Evolutionary conservation across 2,329 filamentous ascomycete species (phyloP), one percentile per base, ranked within the genome.

Genomic region (Acarospora socialis): DNA sequence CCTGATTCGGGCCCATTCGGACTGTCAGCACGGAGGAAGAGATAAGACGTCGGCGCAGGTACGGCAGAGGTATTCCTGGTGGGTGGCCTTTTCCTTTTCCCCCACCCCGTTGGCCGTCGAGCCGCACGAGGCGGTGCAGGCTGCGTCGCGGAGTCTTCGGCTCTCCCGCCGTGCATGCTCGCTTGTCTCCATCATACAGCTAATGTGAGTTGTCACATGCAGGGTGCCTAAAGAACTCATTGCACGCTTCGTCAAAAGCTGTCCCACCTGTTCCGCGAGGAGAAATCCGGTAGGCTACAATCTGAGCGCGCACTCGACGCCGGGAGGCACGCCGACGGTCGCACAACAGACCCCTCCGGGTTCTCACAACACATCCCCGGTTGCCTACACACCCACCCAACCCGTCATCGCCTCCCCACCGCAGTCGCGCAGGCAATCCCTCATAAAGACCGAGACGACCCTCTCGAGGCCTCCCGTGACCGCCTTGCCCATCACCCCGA

Each of bases 1-100:
- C 32, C 50, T 66, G 31, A 65, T 60, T 23, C 58, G 52, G 29
- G 61, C 62, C 27, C 62, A 66, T 40, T 57, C 61, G 27, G 58
- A 63, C 45, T 65, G 61, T 25, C 59, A 64, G 34, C 62, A 66
- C 44, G 62, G 62, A 32, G 62, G 62, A n/a, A 53, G 62, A 31
- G 62, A 66, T 46, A 65, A 65, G 42, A 66, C 62, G 12, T 66
- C 62, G n/a, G 59, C 59, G 7, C 57, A 64, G 37, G 62, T 66
- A 27, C 53, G 62, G 32, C 54, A 58, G 26, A 54, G 60, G 27
- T 66, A 63, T 43, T 65, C 62, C 38, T 66, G 62, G 62, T 65
- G 53, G 19, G 54, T 32, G 28, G 26, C n/a, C 26, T 21, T 14
- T 29, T 16, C 21, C 6, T 19, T 21, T 21, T 21, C 21, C 15